Base-by-base conservation (phyloP, 805 yeast genomes). In the Komagataella pastoris region DNA sequence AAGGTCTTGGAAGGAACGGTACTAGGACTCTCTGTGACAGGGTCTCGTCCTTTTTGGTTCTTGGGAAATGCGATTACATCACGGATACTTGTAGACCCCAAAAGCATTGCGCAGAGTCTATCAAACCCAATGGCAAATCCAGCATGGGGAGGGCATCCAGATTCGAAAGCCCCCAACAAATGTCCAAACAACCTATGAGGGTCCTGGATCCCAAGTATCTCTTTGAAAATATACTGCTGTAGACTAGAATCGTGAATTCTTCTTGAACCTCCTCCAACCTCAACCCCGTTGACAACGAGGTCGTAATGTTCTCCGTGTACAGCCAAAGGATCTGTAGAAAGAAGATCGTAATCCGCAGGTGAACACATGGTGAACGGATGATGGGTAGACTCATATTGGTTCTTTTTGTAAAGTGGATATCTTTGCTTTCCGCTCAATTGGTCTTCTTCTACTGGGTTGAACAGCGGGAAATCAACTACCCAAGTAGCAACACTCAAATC, bases 91-190 rank as follows among this genome's bases (percentile, higher is more conserved):
- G 72, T 61, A 17, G 83, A 73, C 0, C 88, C 93, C n/a, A 83
- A 65, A 36, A 91, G 63, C 91, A 91, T 88, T 0, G 99, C 93
- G 59, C 95, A 82, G 72, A 93, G 70, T 55, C 99, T 72, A 64
- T 93, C 99, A 58, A 93, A 86, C 0, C 99, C 99, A 43, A 93
- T 72, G 0, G 99, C 99, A 44, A 93, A 72, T 0, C 99, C 99
- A 2, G 97, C 97, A 67, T 93, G 99, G 1, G 99, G 99, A 1
- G 99, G 99, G 61, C 98, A 88, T 1, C 99, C 99, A 68, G 85
- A 79, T 21, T 78, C 79, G 52, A 93, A 77, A 0, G 97, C 97
- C 46, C 73, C 70, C 36, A 93, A 70, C 46, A 93, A 71, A 66
- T 93, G 99, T 0, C 96, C 95, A 69, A 93, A 93, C 7, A 88